These are phyloP conservation scores for Pythium dissotocum DNA, from an alignment of 352 stramenopile genomes.

Conservation along the genomic window DNA sequence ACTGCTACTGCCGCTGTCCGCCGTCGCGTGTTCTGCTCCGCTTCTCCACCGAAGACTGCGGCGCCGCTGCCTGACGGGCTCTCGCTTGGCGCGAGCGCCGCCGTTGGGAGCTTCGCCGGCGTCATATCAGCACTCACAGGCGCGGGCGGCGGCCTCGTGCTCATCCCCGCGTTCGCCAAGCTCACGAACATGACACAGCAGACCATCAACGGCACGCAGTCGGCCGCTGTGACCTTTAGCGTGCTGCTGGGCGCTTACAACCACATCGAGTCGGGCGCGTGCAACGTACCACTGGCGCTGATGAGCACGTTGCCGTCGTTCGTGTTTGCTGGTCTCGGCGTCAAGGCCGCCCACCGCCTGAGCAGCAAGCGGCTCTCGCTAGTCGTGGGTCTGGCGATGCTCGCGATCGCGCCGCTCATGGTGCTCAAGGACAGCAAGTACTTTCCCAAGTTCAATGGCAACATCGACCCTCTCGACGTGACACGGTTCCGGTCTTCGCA, in stretches of 20 bases:
- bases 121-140: slow-evolving; percentile 77
- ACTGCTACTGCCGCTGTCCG: background rate
- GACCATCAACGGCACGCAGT: slow-evolving; percentile 79
- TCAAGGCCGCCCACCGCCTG: slow-evolving; percentile 63
- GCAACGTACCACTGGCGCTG: slow-evolving; percentile 76
- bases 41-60: background rate
- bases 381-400: slow-evolving; percentile 72
- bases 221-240: slow-evolving; percentile 70
- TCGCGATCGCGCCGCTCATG: slow-evolving; percentile 73
- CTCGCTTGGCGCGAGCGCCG: slow-evolving; percentile 40
- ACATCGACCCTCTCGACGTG: slow-evolving; percentile 57
- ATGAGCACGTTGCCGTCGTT: slow-evolving; percentile 69
- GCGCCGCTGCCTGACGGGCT: slow-evolving; percentile 15
- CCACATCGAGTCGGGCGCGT: slow-evolving; percentile 58
- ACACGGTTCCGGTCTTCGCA: slow-evolving; percentile 49
- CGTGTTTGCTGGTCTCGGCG: slow-evolving; percentile 70
- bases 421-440: slow-evolving; percentile 78
- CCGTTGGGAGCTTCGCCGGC: slow-evolving; percentile 56
- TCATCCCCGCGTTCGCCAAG: slow-evolving; percentile 79
- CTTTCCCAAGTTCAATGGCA: slow-evolving; percentile 60
- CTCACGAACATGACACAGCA: slow-evolving; percentile 80
- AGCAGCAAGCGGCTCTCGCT: slow-evolving; percentile 72
- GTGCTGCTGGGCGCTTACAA: slow-evolving; percentile 65
- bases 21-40: slow-evolving; percentile 2
- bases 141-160: slow-evolving; percentile 68